Percentiles rank a stretch among this genome's conserved stretches.
These are phyloP conservation scores for Verbena officinalis DNA, from an alignment of 257 asterid species.

Conservation along the genomic window DNA sequence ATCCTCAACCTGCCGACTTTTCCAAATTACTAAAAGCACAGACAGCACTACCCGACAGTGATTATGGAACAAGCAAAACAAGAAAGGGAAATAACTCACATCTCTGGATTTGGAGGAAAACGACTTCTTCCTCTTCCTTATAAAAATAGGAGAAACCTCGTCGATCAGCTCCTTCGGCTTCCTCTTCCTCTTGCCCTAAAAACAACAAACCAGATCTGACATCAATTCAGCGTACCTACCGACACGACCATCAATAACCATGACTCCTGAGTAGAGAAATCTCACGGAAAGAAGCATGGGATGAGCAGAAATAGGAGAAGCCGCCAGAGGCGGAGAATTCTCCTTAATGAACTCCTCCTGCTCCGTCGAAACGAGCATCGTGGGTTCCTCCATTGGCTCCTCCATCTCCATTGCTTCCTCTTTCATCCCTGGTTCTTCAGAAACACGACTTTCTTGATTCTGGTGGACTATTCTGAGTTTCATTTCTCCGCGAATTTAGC, in stretches of 20 bases:
- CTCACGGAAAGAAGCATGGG: conserved; percentile 47
- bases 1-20: conserved; percentile 5
- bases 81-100: conserved; percentile 37
- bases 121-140: conserved; percentile 55
- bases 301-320: conserved; percentile 28
- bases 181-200: conserved; percentile 89
- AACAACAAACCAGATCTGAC: conserved; percentile 59
- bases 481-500: conserved; percentile 42
- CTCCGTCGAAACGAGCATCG: conserved; percentile 22
- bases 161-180: conserved; percentile 80
- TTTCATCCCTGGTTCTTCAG: conserved; percentile 37
- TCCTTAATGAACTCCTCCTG: conserved; percentile 33
- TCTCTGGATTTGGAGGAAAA: conserved; percentile 43
- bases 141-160: conserved; percentile 56
- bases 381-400: conserved; percentile 29
- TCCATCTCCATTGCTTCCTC: conserved; percentile 35
- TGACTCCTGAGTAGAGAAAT: conserved; percentile 4
- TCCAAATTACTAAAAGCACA: conserved; percentile 1
- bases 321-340: conserved; percentile 30
- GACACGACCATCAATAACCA: conserved; percentile 9
- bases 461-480: conserved; percentile 74
- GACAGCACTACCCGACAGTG: background rate
- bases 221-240: conserved; percentile 30
- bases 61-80: background rate
- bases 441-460: conserved; percentile 49